Base-by-base conservation (phyloP, 2,329 filamentous ascomycete genomes). In the Graphiopsis chlorocephala region DNA sequence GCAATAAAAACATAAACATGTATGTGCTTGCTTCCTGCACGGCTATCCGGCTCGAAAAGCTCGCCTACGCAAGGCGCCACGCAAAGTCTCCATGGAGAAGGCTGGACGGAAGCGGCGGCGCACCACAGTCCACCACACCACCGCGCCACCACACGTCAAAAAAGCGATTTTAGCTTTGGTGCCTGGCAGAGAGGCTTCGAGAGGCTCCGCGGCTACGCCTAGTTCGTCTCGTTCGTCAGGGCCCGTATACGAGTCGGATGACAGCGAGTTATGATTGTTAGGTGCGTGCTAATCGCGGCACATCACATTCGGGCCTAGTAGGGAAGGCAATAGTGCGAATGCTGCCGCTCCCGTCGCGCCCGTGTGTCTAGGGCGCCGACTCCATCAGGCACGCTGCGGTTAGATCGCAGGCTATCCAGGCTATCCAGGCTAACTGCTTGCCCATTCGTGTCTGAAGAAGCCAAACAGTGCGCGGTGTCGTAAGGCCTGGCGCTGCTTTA, bases 371-470 rank as follows among this genome's bases (percentile, higher is more conserved):
- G n/a, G n/a, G n/a, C n/a, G n/a, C n/a, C n/a, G n/a, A n/a, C n/a
- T n/a, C n/a, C n/a, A n/a, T n/a, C n/a, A 17, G 38, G 17, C 17
- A 42, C 17, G 17, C 17, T 42, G 38, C 38, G 38, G 38, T 3
- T 20, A 42, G 38, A 42, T 8, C 38, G 17, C 38, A 42, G 38
- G 38, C 38, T 17, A 42, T 42, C 38, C 38, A 42, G 38, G 38
- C 38, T 17, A 42, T 42, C 38, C 38, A 42, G n/a, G 38, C 38
- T 45, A 45, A 20, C 14, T 14, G 35, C 35, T 38, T 38, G 35
- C 35, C 35, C 38, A 45, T 31, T 56, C 53, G 53, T 56, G 53
- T 56, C 53, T 56, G 53, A 56, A 56, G 53, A 56, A 56, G 50
- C 29, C 50, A 53, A 53, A 53, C 38, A 45, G n/a, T 56, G 31